A percentile compares a stretch with the other conserved stretches of the same genome.
Evolutionary conservation across 495 filamentous ascomycete species (phyloP).

Genomic region (Penicillium goetzii): DNA sequence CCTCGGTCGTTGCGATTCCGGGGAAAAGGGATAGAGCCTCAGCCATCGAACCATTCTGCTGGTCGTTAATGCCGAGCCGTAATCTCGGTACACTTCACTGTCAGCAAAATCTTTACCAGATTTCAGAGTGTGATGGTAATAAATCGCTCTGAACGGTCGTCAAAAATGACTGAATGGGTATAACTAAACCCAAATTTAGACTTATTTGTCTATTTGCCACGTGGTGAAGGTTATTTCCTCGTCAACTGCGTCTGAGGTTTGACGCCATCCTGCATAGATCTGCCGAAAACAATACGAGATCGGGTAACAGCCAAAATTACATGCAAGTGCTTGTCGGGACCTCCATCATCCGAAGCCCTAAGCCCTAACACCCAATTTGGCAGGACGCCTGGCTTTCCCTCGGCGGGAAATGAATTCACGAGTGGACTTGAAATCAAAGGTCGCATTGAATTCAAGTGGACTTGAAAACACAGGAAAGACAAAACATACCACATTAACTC

Average conservation of each 20-base stretch:
- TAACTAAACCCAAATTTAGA: not conserved
- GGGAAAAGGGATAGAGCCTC: not conserved
- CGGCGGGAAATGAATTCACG: no score
- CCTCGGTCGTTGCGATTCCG: conserved; percentile 14
- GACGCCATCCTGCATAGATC: not conserved
- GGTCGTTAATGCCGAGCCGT: conserved; percentile 14
- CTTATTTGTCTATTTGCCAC: not conserved
- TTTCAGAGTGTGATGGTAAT: not conserved
- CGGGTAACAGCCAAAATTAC: conserved; percentile 8
- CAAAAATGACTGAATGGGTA: not conserved
- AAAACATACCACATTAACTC: no score
- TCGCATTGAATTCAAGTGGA: no score
- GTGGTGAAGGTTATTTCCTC: conserved; percentile 1
- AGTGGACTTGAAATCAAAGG: no score
- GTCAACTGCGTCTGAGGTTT: not conserved
- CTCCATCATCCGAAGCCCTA: conserved; percentile 26
- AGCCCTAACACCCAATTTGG: conserved; percentile 22
- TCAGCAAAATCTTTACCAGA: not conserved
- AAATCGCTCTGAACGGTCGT: not conserved
- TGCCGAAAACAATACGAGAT: conserved; percentile 6
- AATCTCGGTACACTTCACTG: conserved; percentile 11
- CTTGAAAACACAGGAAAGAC: no score
- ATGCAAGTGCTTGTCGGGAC: not conserved
- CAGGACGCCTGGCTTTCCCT: not conserved
- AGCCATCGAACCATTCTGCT: conserved; percentile 12